phyloP scores from a whole-genome alignment of 2,329 filamentous ascomycete species.

The Elsinoe ampelina region DNA sequence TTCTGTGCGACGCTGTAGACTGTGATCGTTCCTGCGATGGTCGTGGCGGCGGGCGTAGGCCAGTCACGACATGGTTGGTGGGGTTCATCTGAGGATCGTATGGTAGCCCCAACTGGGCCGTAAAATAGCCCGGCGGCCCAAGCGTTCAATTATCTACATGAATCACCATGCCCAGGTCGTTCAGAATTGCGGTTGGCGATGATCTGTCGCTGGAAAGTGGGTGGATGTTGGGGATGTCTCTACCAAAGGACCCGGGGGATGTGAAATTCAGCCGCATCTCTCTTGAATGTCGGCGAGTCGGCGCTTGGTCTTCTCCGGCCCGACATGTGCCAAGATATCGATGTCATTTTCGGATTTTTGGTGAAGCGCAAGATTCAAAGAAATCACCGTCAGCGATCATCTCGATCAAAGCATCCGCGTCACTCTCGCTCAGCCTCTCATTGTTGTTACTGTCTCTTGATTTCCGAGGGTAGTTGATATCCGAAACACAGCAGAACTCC shows the following conservation, averaged over 20 bases:
- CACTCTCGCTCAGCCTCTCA: too few relatives aligned
- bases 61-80: slow-evolving; percentile 1
- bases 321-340: slow-evolving; percentile 1
- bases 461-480: background rate
- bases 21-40: slow-evolving; percentile 21
- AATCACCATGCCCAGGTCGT: background rate
- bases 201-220: background rate
- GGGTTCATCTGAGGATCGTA: background rate
- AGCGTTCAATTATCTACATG: background rate
- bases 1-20: slow-evolving; percentile 27
- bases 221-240: background rate
- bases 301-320: background rate
- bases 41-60: slow-evolving; percentile 10
- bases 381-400: background rate
- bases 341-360: slow-evolving; percentile 7
- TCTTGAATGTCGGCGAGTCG: background rate
- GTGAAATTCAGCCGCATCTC: background rate
- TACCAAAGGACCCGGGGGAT: background rate
- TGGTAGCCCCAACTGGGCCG: background rate
- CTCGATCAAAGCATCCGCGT: too few relatives aligned
- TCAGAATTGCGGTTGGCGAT: background rate
- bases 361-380: background rate
- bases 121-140: background rate
- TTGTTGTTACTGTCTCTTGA: background rate
- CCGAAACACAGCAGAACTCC: background rate